These are phyloP conservation scores for Aspergillus diversus DNA, from an alignment of 495 filamentous ascomycete species.

Conservation along the genomic window DNA sequence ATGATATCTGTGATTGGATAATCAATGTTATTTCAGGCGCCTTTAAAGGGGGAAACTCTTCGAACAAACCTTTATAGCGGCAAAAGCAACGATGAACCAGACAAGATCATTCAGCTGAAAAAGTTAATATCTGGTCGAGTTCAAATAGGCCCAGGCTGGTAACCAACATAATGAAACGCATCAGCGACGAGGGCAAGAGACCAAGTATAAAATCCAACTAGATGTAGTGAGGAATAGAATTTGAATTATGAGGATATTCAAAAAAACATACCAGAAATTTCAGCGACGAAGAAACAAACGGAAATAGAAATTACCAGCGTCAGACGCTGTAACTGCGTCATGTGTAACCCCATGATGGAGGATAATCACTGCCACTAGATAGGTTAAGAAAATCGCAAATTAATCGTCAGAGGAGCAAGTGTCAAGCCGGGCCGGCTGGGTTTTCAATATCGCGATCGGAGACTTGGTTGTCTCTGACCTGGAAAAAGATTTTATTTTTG, in stretches of 20 bases:
- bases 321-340: slow-evolving; percentile 1
- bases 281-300: slow-evolving; percentile 3
- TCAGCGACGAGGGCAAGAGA: slow-evolving; percentile 90
- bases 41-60: slow-evolving; percentile 14
- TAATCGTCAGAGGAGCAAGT: background rate
- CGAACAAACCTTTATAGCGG: slow-evolving; percentile 69
- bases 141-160: background rate
- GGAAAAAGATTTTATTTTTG: background rate
- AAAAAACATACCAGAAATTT: background rate
- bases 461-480: background rate
- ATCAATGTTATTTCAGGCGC: background rate
- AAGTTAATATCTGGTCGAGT: slow-evolving; percentile 1
- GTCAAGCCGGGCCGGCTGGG: background rate
- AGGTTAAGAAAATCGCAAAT: background rate
- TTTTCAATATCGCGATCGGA: background rate
- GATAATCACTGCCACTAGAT: no score
- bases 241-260: background rate
- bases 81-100: slow-evolving; percentile 80
- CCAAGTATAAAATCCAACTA: slow-evolving; percentile 74
- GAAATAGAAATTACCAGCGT: background rate
- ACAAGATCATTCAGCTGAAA: slow-evolving; percentile 83
- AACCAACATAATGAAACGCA: slow-evolving; percentile 85
- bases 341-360: background rate
- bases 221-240: slow-evolving; percentile 17
- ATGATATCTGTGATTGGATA: slow-evolving; percentile 31